Percentiles rank a stretch among this genome's conserved stretches.
Evolutionary conservation across 2,329 filamentous ascomycete species (phyloP).

Genomic region (Cytospora schulzeri): DNA sequence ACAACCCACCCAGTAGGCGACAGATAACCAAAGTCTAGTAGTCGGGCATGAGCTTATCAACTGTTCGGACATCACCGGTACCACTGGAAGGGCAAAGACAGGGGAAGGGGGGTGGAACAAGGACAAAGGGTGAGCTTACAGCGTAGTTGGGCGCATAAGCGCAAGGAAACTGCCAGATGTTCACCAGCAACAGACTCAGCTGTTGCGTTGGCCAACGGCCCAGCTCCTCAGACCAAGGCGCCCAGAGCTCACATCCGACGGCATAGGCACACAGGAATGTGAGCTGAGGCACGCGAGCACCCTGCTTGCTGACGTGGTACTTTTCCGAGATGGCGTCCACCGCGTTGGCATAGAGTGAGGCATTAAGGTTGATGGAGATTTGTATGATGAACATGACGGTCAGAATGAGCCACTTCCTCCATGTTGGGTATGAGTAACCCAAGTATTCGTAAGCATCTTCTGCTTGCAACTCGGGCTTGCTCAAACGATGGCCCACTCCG

Average conservation of each 20-base stretch:
- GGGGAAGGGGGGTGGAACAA: not conserved
- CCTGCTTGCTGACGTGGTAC: slow-evolving; percentile 49
- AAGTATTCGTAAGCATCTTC: slow-evolving; percentile 50
- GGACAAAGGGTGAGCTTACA: not conserved
- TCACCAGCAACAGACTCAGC: slow-evolving; percentile 53
- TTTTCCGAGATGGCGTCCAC: slow-evolving; percentile 47
- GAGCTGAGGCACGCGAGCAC: slow-evolving; percentile 49
- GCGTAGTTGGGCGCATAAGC: slow-evolving; percentile 45
- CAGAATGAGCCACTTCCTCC: slow-evolving; percentile 56
- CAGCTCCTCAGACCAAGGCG: slow-evolving; percentile 56
- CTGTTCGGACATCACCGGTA: not conserved
- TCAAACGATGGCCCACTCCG: slow-evolving; percentile 6
- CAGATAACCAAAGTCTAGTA: not conserved
- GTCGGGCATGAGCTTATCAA: not conserved
- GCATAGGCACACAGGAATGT: slow-evolving; percentile 55
- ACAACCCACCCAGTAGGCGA: slow-evolving; percentile 51
- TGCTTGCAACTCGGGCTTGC: slow-evolving; percentile 47
- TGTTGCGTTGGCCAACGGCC: slow-evolving; percentile 55
- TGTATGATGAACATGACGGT: slow-evolving; percentile 54
- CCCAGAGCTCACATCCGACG: slow-evolving; percentile 55
- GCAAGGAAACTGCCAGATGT: slow-evolving; percentile 54
- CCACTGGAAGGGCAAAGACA: not conserved
- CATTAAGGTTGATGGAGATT: slow-evolving; percentile 59
- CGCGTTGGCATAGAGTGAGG: slow-evolving; percentile 54
- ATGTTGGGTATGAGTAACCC: slow-evolving; percentile 46